Evolutionary conservation across 805 yeast genomes (phyloP).

Genomic region (Isabelozyma pseudorhagii): DNA sequence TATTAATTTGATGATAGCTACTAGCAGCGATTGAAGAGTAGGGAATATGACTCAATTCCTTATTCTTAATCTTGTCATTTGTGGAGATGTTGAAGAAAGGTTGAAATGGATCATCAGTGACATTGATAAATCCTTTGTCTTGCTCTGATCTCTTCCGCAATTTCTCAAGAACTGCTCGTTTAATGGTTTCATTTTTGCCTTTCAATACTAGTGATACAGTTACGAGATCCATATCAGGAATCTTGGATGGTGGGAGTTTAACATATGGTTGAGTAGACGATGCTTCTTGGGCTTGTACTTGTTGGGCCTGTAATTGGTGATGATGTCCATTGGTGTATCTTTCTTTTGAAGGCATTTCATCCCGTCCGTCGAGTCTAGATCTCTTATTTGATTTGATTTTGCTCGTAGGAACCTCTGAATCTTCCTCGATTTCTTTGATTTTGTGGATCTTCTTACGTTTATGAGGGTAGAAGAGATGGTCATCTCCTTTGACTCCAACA

Average conservation of each 20-base stretch:
- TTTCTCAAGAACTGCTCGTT: conserved; percentile 82
- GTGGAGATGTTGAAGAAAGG: conserved; percentile 72
- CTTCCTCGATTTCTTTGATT: conserved; percentile 36
- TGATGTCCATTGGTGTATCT: neutral
- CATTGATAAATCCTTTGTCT: conserved; percentile 77
- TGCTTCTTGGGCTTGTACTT: conserved; percentile 12
- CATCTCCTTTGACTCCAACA: conserved; percentile 77
- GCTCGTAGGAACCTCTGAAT: conserved; percentile 14
- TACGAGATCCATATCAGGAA: conserved; percentile 87
- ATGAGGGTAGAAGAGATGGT: conserved; percentile 75
- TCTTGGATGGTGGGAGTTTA: conserved; percentile 81
- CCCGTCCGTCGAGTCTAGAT: conserved; percentile 16
- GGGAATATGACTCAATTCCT: conserved; percentile 66
- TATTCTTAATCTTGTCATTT: conserved; percentile 41
- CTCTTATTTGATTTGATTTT: conserved; percentile 19
- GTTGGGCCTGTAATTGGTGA: conserved; percentile 5
- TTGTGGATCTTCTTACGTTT: conserved; percentile 57
- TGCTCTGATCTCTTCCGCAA: conserved; percentile 65
- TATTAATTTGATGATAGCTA: conserved; percentile 61
- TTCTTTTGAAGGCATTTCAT: conserved; percentile 3
- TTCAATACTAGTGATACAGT: conserved; percentile 73
- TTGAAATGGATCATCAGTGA: conserved; percentile 81
- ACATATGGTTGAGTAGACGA: conserved; percentile 71
- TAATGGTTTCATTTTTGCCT: conserved; percentile 74
- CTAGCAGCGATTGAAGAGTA: conserved; percentile 74